Conservation (phyloP, 805 yeast genomes). For the Hanseniaspora taiwanica region DNA sequence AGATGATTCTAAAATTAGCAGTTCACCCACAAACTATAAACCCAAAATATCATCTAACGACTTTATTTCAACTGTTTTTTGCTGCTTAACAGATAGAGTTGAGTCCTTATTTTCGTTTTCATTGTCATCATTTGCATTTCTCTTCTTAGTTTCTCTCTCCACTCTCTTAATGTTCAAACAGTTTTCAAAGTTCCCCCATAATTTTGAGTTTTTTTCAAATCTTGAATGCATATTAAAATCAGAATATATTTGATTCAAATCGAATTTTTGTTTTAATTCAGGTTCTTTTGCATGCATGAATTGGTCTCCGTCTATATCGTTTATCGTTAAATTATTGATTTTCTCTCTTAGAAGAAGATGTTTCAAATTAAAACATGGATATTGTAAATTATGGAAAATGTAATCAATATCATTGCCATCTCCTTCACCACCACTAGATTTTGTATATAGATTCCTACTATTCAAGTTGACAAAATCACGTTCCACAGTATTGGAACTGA, state of each 20-base stretch:
- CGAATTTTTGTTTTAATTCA: background rate
- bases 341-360: background rate
- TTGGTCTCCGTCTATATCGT: background rate
- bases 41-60: background rate
- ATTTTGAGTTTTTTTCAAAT: too few relatives aligned
- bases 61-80: background rate
- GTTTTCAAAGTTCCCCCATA: too few relatives aligned
- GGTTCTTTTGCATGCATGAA: too few relatives aligned
- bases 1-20: too few relatives aligned
- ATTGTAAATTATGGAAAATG: constrained; percentile 1
- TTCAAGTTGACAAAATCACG: background rate
- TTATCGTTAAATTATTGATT: background rate
- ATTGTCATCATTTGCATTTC: background rate
- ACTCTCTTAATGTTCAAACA: too few relatives aligned
- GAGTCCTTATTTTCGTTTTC: background rate
- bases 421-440: too few relatives aligned
- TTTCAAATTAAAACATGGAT: constrained; percentile 1
- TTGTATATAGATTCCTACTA: too few relatives aligned
- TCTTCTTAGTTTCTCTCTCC: background rate
- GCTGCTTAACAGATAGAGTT: too few relatives aligned
- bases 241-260: background rate
- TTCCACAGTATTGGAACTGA: background rate
- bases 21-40: background rate
- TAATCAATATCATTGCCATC: too few relatives aligned
- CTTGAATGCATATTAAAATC: background rate